Base-by-base conservation (phyloP, 2,329 filamentous ascomycete genomes). In the Colletotrichum nymphaeae region DNA sequence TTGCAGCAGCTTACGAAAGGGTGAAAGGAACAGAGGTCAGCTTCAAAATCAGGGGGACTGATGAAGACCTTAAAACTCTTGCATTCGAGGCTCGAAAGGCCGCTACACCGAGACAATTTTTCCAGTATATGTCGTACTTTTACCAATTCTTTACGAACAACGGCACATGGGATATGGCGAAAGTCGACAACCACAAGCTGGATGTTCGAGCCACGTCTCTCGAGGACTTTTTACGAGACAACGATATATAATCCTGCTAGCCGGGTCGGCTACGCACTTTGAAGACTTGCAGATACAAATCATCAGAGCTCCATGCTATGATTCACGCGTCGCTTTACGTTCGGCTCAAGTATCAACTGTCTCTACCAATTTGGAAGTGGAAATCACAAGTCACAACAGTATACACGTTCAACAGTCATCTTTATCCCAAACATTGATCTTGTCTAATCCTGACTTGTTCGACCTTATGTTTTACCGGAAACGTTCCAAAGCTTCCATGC, bases 91-190 rank as follows among this genome's bases (percentile, higher is more conserved):
- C 32, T 8, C 59, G 59, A 2, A 24, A 28, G 30, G 22, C 37
- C 7, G 37, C 19, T 16, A 32, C 26, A 5, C 24, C 30, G 1
- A 16, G 42, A 8, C 7, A 58, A 24, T 57, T 28, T 5, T 63
- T n/a, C 28, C 26, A 62, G 16, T 73, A 57, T 2, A 69, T 63
- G n/a, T 60, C 55, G 12, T 30, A n/a, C 52, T 69, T 63, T 46
- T 73, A 69, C 14, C 55, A 73, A 12, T 30, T 62, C 24, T 49
- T 59, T 59, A 46, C n/a, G 7, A 49, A 69, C 4, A 57, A 69
- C 19, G 71, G 66, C 11, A 69, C 55, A 4, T 62, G 52, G 22
- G 28, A 37, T 22, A 49, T 69, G 30, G 19, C 32, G 7, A 62
- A 14, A 30, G 16, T 66, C 5, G 60, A 73, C 42, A 63, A 63